phyloP scores from a whole-genome alignment of 495 filamentous ascomycete genomes.

The Podospora appendiculata region DNA sequence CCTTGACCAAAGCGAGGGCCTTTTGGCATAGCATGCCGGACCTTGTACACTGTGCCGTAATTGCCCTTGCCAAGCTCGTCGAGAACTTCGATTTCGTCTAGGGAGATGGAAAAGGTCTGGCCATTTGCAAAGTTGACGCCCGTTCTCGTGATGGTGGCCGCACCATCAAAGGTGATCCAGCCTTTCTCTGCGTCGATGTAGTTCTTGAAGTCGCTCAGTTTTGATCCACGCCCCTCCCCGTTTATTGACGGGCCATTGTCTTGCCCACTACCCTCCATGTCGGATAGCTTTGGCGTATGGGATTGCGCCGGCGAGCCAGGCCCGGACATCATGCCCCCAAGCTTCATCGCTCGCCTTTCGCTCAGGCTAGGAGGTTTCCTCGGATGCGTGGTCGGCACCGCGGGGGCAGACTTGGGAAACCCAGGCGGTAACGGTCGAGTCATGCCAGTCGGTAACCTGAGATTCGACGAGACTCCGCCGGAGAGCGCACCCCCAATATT shows the following conservation, averaged over 20 bases:
- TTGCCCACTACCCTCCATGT: conserved; percentile 14
- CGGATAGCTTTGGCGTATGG: conserved; percentile 23
- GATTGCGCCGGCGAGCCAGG: conserved; percentile 16
- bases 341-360: conserved; percentile 34
- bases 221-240: conserved; percentile 44
- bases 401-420: conserved; percentile 42
- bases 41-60: conserved; percentile 96
- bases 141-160: conserved; percentile 77
- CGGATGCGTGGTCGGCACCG: conserved; percentile 18
- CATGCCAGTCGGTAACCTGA: conserved; percentile 35
- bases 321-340: conserved; percentile 26
- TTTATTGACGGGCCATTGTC: conserved; percentile 21
- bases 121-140: conserved; percentile 91
- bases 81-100: conserved; percentile 91
- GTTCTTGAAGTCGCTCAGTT: conserved; percentile 85
- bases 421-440: conserved; percentile 32
- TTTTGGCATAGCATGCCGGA: conserved; percentile 73
- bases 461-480: conserved; percentile 30
- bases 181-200: conserved; percentile 89
- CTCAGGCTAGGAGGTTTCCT: conserved; percentile 25
- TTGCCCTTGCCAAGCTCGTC: conserved; percentile 98
- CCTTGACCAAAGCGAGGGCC: conserved; percentile 75
- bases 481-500: conserved; percentile 2
- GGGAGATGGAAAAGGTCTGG: conserved; percentile 83
- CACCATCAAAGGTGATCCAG: conserved; percentile 86